phyloP scores from a whole-genome alignment of 345 rosid genomes.

The Triadica sebifera region DNA sequence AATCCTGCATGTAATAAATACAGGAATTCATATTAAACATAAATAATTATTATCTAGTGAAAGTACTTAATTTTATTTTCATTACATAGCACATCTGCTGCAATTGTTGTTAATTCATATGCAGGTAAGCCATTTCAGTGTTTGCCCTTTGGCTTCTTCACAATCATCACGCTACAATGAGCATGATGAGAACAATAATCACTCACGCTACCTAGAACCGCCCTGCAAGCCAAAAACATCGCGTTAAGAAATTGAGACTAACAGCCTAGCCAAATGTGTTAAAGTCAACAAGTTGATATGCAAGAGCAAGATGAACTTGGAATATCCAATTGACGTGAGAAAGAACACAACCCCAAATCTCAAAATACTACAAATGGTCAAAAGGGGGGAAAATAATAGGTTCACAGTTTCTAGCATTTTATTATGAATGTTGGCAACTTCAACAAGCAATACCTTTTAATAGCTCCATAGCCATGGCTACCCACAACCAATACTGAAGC shows the following conservation, averaged over 20 bases:
- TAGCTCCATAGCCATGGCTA: slow-evolving; percentile 95
- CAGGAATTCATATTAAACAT: too few relatives aligned
- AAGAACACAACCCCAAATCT: background rate
- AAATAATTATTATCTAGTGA: too few relatives aligned
- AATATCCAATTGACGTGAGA: background rate
- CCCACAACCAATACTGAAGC: slow-evolving; percentile 91
- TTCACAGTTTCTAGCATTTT: background rate
- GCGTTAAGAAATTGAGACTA: background rate
- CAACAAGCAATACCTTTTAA: slow-evolving; percentile 60
- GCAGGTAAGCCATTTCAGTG: slow-evolving; percentile 28
- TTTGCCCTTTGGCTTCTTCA: slow-evolving; percentile 88
- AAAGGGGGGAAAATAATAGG: too few relatives aligned
- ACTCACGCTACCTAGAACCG: slow-evolving; percentile 90
- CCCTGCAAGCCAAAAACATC: slow-evolving; percentile 47
- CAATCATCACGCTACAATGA: slow-evolving; percentile 93
- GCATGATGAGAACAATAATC: slow-evolving; percentile 97
- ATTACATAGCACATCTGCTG: background rate
- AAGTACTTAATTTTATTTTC: background rate
- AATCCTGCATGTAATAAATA: too few relatives aligned
- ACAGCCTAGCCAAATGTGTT: background rate
- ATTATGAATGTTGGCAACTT: background rate
- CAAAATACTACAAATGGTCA: too few relatives aligned
- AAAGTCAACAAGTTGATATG: background rate
- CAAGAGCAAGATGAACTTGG: background rate
- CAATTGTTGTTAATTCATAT: background rate